Conservation (phyloP, 805 yeast species). For the Starmera pachycereana region DNA sequence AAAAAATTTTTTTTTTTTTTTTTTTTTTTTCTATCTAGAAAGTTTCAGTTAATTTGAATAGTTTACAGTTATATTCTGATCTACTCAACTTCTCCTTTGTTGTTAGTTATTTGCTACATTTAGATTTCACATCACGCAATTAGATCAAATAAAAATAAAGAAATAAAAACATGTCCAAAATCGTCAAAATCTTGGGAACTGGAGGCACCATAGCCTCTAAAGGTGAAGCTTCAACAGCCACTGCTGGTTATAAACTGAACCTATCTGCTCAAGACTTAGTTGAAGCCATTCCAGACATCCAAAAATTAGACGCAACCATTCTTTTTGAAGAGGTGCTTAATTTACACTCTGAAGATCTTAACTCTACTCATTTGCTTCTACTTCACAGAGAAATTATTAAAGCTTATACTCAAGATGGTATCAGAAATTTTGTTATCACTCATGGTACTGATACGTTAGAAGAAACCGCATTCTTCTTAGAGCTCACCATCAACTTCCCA, state of each 20-base stretch:
- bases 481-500: slow-evolving; percentile 35
- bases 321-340: slow-evolving; percentile 56
- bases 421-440: slow-evolving; percentile 53
- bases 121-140: no score
- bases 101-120: no score
- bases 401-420: slow-evolving; percentile 28
- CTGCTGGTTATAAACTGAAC: slow-evolving; percentile 46
- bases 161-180: not conserved
- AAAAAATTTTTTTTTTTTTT: no score
- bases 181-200: slow-evolving; percentile 41
- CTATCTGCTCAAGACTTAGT: slow-evolving; percentile 41
- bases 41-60: no score
- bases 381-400: slow-evolving; percentile 36
- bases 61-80: no score
- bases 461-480: slow-evolving; percentile 57
- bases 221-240: slow-evolving; percentile 34
- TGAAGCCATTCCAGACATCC: slow-evolving; percentile 43
- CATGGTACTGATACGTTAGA: slow-evolving; percentile 68
- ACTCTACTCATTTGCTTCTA: slow-evolving; percentile 32
- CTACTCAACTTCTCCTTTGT: no score
- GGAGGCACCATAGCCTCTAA: slow-evolving; percentile 54
- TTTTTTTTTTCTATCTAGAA: no score
- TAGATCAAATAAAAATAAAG: not conserved
- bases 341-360: slow-evolving; percentile 49
- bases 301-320: slow-evolving; percentile 37